Percentiles rank a stretch among this genome's conserved stretches.
Evolutionary conservation across 1,284 basidiomycete genomes (phyloP).

Genomic region (Flammula alnicola): DNA sequence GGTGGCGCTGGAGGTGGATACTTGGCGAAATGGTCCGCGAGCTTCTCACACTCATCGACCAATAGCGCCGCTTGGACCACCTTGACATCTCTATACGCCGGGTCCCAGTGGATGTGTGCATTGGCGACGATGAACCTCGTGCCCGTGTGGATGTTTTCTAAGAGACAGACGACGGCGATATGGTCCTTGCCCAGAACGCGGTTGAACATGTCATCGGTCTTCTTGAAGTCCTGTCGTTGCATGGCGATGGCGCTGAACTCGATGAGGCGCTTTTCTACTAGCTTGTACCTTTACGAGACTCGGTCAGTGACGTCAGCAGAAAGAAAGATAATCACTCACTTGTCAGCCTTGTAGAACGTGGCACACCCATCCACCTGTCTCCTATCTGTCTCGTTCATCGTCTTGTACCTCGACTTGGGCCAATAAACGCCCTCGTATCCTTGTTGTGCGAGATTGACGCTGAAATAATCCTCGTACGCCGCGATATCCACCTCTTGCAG

Average conservation of each 20-base stretch:
- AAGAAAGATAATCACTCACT: conserved; percentile 56
- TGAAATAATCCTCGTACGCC: conserved; percentile 94
- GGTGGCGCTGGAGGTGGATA: conserved; percentile 67
- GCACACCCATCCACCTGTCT: conserved; percentile 96
- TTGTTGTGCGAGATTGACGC: conserved; percentile 73
- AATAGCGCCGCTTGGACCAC: conserved; percentile 94
- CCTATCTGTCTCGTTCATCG: conserved; percentile 89
- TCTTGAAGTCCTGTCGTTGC: conserved; percentile 94
- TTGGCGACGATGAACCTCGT: conserved; percentile 91
- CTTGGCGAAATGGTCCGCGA: conserved; percentile 83
- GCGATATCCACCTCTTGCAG: conserved; percentile 94
- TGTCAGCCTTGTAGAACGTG: conserved; percentile 91
- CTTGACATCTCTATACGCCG: conserved; percentile 94
- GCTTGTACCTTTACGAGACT: conserved; percentile 68
- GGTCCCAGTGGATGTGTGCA: conserved; percentile 94
- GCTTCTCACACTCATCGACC: conserved; percentile 92
- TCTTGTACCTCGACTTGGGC: conserved; percentile 94
- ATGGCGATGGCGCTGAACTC: conserved; percentile 96
- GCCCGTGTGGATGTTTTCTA: conserved; percentile 89
- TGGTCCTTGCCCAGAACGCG: conserved; percentile 96
- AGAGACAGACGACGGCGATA: conserved; percentile 86
- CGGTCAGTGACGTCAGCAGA: conserved; percentile 12
- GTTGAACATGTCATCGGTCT: conserved; percentile 99
- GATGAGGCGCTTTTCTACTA: conserved; percentile 94
- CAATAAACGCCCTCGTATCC: conserved; percentile 94